Percentiles rank a stretch among this genome's conserved stretches.
These are phyloP conservation scores for Saccharomycopsis fodiens DNA, from an alignment of 805 yeast genomes.

Conservation along the genomic window DNA sequence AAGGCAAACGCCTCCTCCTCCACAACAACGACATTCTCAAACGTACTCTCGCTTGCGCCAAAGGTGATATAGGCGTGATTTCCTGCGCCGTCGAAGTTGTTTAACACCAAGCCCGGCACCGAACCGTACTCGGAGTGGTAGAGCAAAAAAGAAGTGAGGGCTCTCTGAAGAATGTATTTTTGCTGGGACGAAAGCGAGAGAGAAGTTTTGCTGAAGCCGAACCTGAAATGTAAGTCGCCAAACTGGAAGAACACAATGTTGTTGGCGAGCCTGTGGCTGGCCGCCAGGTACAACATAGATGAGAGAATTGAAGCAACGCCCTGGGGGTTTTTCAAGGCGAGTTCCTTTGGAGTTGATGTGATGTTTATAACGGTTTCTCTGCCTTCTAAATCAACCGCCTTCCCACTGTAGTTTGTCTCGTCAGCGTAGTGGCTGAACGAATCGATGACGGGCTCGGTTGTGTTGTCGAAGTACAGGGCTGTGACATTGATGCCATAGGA, in stretches of 20 bases:
- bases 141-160: conserved; percentile 8
- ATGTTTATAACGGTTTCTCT: conserved; percentile 9
- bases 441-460: conserved; percentile 1
- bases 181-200: conserved; percentile 7
- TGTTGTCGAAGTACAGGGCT: background rate
- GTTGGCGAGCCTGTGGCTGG: conserved; percentile 13
- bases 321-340: conserved; percentile 9
- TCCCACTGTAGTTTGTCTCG: background rate
- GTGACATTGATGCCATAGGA: conserved; percentile 19
- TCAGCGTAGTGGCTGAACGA: conserved; percentile 14
- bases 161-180: conserved; percentile 9
- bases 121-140: conserved; percentile 15
- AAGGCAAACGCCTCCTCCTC: conserved; percentile 16
- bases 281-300: conserved; percentile 3
- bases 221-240: conserved; percentile 15
- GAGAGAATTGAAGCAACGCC: conserved; percentile 5
- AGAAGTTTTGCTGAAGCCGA: conserved; percentile 3
- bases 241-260: conserved; percentile 13
- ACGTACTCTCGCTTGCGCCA: conserved; percentile 3
- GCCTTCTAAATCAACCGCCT: conserved; percentile 10
- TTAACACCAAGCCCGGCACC: conserved; percentile 15
- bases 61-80: conserved; percentile 18
- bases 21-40: conserved; percentile 7
- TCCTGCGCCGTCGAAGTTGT: conserved; percentile 18
- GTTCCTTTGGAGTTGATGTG: conserved; percentile 11